phyloP scores from a whole-genome alignment of 768 basidiomycete genomes.

The Rhizopogon sp. region DNA sequence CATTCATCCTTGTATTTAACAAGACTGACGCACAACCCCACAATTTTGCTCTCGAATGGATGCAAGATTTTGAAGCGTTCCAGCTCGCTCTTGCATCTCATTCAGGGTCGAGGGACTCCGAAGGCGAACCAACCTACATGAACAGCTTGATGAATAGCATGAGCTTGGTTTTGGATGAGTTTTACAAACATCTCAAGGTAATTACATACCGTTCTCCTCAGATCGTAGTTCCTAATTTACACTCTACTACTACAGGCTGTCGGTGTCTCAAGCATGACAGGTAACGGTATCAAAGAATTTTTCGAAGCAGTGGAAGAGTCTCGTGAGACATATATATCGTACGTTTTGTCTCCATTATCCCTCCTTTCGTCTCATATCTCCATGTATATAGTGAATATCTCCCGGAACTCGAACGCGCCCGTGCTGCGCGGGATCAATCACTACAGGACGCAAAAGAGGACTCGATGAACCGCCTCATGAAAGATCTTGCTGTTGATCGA shows the following conservation, averaged over 20 bases:
- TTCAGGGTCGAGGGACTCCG: conserved; percentile 59
- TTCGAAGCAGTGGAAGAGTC: conserved; percentile 89
- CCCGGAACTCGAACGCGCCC: conserved; percentile 79
- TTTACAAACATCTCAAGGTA: conserved; percentile 94
- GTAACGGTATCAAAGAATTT: conserved; percentile 89
- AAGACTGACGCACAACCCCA: conserved; percentile 93
- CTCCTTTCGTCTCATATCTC: neutral
- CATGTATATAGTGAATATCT: conserved; percentile 74
- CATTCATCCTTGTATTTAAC: conserved; percentile 98
- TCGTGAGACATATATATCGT: conserved; percentile 87
- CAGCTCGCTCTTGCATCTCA: conserved; percentile 80
- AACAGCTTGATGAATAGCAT: conserved; percentile 98
- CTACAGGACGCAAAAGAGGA: conserved; percentile 68
- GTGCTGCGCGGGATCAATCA: conserved; percentile 55
- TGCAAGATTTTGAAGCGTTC: conserved; percentile 96
- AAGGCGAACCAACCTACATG: conserved; percentile 96
- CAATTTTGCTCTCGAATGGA: conserved; percentile 94
- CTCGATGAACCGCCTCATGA: conserved; percentile 72
- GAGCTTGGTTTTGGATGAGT: conserved; percentile 97
- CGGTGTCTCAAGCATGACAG: conserved; percentile 93
- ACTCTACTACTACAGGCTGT: conserved; percentile 56
- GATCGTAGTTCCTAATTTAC: neutral
- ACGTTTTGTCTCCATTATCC: conserved; percentile 17
- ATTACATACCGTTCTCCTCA: conserved; percentile 10
- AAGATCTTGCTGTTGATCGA: conserved; percentile 74